Evolutionary conservation across 148 eudicot species (phyloP).

Genomic region (Talinum fruticosum): DNA sequence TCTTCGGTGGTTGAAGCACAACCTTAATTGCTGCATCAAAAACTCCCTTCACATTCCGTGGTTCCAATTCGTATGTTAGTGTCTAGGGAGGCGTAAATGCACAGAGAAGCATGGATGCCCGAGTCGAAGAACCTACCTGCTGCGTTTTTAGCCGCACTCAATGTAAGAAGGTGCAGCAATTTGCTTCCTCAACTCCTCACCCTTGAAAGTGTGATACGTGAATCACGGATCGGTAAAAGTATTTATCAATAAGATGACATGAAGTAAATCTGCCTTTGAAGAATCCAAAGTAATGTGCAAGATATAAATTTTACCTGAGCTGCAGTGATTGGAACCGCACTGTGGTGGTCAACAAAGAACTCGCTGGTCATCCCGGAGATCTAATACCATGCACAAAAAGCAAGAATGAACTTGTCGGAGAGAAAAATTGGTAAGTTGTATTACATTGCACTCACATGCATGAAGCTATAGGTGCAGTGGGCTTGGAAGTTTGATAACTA

Average conservation of each 20-base stretch:
- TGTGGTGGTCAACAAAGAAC: conserved; percentile 73
- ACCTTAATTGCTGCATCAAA: conserved; percentile 96
- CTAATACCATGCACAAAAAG: conserved; percentile 37
- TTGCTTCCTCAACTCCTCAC: conserved; percentile 65
- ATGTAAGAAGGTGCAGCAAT: conserved; percentile 75
- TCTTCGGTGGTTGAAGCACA: conserved; percentile 87
- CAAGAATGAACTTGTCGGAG: conserved; percentile 14
- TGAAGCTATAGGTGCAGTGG: too few species aligned
- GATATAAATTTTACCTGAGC: conserved; percentile 46
- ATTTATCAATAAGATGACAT: not conserved
- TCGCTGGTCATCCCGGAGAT: conserved; percentile 86
- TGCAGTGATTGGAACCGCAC: conserved; percentile 70
- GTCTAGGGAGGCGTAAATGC: too few species aligned
- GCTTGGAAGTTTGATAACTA: too few species aligned
- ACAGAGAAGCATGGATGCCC: too few species aligned
- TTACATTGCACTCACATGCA: too few species aligned
- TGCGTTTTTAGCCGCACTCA: conserved; percentile 80
- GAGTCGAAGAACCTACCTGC: too few species aligned
- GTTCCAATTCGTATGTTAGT: not conserved
- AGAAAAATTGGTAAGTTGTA: not conserved
- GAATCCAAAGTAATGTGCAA: too few species aligned
- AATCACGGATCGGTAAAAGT: not conserved
- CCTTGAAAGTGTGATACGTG: conserved; percentile 34
- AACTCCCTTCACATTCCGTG: conserved; percentile 81
- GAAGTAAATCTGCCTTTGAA: not conserved